Evolutionary conservation across 192 early-diverging fungal species (phyloP).

Genomic region (Entomortierella parvispora): DNA sequence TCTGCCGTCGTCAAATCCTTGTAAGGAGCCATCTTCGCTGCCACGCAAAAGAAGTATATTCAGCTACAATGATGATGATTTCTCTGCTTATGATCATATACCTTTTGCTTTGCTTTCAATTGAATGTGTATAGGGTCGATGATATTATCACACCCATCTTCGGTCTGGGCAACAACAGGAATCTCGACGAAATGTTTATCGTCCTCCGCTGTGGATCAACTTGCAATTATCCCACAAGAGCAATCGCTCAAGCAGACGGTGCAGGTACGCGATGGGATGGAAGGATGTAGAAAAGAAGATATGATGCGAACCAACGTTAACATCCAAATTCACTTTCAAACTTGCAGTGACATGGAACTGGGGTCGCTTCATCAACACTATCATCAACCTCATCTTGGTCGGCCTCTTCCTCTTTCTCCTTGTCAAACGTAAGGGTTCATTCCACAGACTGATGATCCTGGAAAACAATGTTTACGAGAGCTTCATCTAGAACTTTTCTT

Average conservation of each 20-base stretch:
- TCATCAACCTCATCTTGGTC: slow-evolving; percentile 19
- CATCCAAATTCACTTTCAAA: not conserved
- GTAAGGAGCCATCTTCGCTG: slow-evolving; percentile 1
- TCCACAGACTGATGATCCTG: too few relatives aligned
- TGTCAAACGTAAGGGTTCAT: slow-evolving; percentile 14
- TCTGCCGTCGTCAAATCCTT: slow-evolving; percentile 22
- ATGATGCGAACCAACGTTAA: too few relatives aligned
- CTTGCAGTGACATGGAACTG: slow-evolving; percentile 33
- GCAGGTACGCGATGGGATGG: not conserved
- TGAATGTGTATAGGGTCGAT: slow-evolving; percentile 3
- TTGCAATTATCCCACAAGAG: slow-evolving; percentile 13
- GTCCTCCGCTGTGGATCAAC: slow-evolving; percentile 10
- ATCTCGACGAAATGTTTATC: slow-evolving; percentile 30
- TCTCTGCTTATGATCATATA: not conserved
- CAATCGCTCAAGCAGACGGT: slow-evolving; percentile 10
- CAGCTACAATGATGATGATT: not conserved
- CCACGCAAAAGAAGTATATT: not conserved
- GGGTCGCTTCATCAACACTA: slow-evolving; percentile 23
- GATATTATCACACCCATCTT: slow-evolving; percentile 27
- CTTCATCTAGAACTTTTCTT: too few relatives aligned
- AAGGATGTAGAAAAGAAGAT: not conserved
- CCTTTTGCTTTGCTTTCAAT: not conserved
- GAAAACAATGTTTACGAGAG: not conserved
- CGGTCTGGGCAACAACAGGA: slow-evolving; percentile 21
- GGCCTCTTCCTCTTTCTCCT: slow-evolving; percentile 13